These are phyloP conservation scores for Aspergillus nanangensis DNA, from an alignment of 495 filamentous ascomycete species.

Conservation along the genomic window DNA sequence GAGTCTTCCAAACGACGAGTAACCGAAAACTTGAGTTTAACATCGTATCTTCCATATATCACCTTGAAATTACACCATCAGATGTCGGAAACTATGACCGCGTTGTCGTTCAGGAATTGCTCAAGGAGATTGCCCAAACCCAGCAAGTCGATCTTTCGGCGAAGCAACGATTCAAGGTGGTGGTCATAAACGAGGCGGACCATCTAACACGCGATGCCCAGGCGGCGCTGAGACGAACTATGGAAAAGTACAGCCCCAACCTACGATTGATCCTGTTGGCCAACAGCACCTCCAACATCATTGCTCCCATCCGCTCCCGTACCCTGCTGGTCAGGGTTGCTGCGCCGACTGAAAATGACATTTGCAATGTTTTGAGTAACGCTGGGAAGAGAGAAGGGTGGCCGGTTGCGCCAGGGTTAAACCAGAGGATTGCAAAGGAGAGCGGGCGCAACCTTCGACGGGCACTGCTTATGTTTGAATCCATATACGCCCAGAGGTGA, in stretches of 20 bases:
- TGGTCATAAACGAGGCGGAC: constrained; percentile 99
- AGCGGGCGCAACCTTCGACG: constrained; percentile 86
- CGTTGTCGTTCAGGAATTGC: constrained; percentile 89
- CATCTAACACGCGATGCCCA: constrained; percentile 92
- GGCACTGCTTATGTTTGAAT: constrained; percentile 92
- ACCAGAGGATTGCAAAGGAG: constrained; percentile 82
- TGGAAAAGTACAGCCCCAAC: constrained; percentile 99
- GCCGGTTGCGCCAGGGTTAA: constrained; percentile 62
- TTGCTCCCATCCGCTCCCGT: constrained; percentile 87
- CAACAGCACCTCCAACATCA: constrained; percentile 95
- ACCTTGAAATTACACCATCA: constrained; percentile 95
- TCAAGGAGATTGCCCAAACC: constrained; percentile 97
- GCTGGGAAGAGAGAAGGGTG: constrained; percentile 77
- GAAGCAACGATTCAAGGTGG: constrained; percentile 92
- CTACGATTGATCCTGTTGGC: constrained; percentile 85
- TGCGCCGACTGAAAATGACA: constrained; percentile 80
- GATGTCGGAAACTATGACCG: constrained; percentile 97
- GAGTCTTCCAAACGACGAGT: constrained; percentile 89
- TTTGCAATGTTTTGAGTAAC: constrained; percentile 67
- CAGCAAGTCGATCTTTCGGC: constrained; percentile 92
- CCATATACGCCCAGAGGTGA: constrained; percentile 94
- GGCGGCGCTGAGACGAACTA: constrained; percentile 88
- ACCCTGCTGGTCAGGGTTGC: constrained; percentile 89
- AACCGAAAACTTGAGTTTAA: constrained; percentile 99
- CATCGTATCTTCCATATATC: constrained; percentile 92